Base-by-base conservation (phyloP, 2,329 filamentous ascomycete species). In the Penicillium sclerotiorum region DNA sequence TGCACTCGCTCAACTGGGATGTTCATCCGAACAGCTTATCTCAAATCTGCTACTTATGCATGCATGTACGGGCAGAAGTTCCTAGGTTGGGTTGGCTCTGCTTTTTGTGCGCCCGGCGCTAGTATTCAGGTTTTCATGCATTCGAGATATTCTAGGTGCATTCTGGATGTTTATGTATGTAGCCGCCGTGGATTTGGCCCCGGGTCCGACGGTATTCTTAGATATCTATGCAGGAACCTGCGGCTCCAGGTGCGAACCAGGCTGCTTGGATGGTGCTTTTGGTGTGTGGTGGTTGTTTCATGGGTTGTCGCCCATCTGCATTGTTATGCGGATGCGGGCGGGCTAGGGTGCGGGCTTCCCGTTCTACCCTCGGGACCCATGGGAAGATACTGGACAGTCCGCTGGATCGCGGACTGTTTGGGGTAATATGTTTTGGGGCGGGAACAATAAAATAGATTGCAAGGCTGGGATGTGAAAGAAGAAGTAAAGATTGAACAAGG, bases 121-220 rank as follows among this genome's bases (percentile, higher is more conserved):
- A 28, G 9, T 9, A 28, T 28, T 28, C 25, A 28, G 13, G 9
- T 28, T 8, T 13, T 28, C 25, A n/a, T n/a, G n/a, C n/a, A n/a
- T n/a, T n/a, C n/a, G n/a, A n/a, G n/a, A n/a, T n/a, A n/a, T n/a
- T n/a, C n/a, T n/a, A n/a, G n/a, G n/a, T n/a, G n/a, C n/a, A n/a
- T n/a, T n/a, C 9, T 28, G 25, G 25, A 8, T 28, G 25, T 28
- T 9, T 36, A 36, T 36, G 33, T 17, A 20, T 17, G 33, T 36
- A 18, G 33, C 9, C 33, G 33, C 33, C 33, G 33, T 28, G 8
- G n/a, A 18, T 20, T 36, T 28, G 25, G 39, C 39, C 39, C 25
- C n/a, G 22, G 18, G 17, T n/a, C n/a, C n/a, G n/a, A n/a, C n/a
- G n/a, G 32, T 42, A 42, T 42, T 42, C 39, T 42, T 42, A 42